These are phyloP conservation scores for Nakazawaea laoshanensis DNA, from an alignment of 805 yeast genomes.

Conservation along the genomic window DNA sequence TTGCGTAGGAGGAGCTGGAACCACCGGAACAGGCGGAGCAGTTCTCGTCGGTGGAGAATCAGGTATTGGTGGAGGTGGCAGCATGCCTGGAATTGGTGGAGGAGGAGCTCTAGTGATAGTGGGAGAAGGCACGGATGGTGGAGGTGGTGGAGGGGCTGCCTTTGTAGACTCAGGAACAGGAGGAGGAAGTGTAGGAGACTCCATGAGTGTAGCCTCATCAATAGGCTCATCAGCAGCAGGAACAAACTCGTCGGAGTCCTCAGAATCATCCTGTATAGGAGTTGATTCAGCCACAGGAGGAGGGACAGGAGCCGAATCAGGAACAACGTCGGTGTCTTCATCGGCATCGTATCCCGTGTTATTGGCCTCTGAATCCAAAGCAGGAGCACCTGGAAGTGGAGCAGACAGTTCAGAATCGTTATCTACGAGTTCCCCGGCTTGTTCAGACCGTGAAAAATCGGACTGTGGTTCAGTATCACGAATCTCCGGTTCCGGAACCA, in stretches of 20 bases:
- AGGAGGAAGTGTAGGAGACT: conserved; percentile 12
- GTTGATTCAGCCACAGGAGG: not conserved
- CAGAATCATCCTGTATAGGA: no score
- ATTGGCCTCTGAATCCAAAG: conserved; percentile 2
- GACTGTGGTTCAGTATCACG: not conserved
- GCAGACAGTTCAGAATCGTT: not conserved
- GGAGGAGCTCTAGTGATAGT: conserved; percentile 6
- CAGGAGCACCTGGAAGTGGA: conserved; percentile 5
- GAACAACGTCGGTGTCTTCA: conserved; percentile 28
- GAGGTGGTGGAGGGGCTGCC: conserved; percentile 11
- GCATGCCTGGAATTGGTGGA: conserved; percentile 1
- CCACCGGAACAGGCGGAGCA: conserved; percentile 13
- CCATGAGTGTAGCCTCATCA: conserved; percentile 5
- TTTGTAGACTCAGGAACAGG: conserved; percentile 4
- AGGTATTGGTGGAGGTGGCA: not conserved
- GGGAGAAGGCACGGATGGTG: conserved; percentile 8
- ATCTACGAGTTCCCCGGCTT: conserved; percentile 10
- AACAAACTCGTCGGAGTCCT: conserved; percentile 16
- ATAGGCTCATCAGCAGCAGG: conserved; percentile 15
- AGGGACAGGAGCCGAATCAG: conserved; percentile 9
- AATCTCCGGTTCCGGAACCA: not conserved
- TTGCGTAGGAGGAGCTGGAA: not conserved
- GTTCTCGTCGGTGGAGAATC: conserved; percentile 12
- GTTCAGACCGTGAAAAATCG: not conserved
- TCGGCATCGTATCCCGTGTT: conserved; percentile 69